These are phyloP conservation scores for Gamarada debralockiae DNA, from an alignment of 495 filamentous ascomycete species.

Conservation along the genomic window DNA sequence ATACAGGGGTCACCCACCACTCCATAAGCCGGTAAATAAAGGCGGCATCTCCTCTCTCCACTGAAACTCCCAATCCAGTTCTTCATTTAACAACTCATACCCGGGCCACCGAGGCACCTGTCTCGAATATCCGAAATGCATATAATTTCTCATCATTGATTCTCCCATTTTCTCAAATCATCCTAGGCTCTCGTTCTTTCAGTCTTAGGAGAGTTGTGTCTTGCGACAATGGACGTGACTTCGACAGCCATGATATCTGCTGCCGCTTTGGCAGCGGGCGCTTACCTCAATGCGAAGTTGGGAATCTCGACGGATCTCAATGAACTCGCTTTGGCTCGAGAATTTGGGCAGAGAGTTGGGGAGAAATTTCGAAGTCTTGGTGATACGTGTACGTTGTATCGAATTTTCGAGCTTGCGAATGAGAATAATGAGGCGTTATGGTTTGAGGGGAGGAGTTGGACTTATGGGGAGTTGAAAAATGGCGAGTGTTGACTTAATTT, in stretches of 20 bases:
- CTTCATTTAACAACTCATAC: background rate
- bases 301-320: conserved; percentile 40
- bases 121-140: too few species aligned
- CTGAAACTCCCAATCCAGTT: background rate
- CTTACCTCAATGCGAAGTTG: conserved; percentile 48
- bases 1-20: background rate
- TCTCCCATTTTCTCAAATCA: too few species aligned
- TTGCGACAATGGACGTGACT: too few species aligned
- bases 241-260: conserved; percentile 33
- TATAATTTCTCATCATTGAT: too few species aligned
- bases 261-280: conserved; percentile 37
- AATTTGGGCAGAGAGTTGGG: conserved; percentile 31
- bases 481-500: conserved; percentile 28
- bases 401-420: conserved; percentile 37
- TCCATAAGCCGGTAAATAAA: too few species aligned
- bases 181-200: too few species aligned
- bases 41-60: too few species aligned
- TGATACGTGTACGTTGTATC: conserved; percentile 40
- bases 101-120: too few species aligned
- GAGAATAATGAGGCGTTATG: conserved; percentile 39
- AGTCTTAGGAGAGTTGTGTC: too few species aligned
- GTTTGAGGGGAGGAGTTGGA: conserved; percentile 51
- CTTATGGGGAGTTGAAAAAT: conserved; percentile 43
- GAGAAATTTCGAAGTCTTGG: conserved; percentile 38
- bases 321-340: conserved; percentile 30